These are phyloP conservation scores for Coemansia sp. DNA, from an alignment of 371 early-diverging fungal species.

Conservation along the genomic window DNA sequence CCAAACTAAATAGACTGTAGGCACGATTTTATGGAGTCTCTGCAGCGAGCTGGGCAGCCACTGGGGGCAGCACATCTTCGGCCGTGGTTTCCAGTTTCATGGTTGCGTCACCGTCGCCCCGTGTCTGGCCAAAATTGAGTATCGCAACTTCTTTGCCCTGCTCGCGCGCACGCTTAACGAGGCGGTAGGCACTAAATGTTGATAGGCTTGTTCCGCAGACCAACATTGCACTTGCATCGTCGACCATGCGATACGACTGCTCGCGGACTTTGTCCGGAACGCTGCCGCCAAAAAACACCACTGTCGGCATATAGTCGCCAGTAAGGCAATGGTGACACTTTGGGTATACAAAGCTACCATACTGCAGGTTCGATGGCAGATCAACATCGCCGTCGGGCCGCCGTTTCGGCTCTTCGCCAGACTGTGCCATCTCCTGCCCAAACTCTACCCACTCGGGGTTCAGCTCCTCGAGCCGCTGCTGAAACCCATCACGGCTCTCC, in stretches of 20 bases:
- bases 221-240: conserved; percentile 62
- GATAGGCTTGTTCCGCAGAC: conserved; percentile 80
- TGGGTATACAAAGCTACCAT: conserved; percentile 71
- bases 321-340: conserved; percentile 65
- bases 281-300: conserved; percentile 91
- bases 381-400: conserved; percentile 92
- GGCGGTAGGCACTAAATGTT: conserved; percentile 79
- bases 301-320: conserved; percentile 67
- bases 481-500: conserved; percentile 63
- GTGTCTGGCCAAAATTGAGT: conserved; percentile 73
- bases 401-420: conserved; percentile 55
- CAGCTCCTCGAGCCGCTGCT: conserved; percentile 61
- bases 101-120: conserved; percentile 68
- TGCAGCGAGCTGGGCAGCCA: neutral
- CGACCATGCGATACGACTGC: conserved; percentile 58
- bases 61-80: conserved; percentile 31
- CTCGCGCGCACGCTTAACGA: conserved; percentile 66
- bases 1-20: too few relatives aligned
- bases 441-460: conserved; percentile 72
- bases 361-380: conserved; percentile 58
- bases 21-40: neutral
- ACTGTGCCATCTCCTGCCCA: conserved; percentile 29
- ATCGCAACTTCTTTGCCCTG: conserved; percentile 64
- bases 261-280: conserved; percentile 59
- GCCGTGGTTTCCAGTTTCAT: conserved; percentile 58